These are phyloP conservation scores for Ensete ventricosum DNA, from an alignment of 176 grass and related monocot species.

Conservation along the genomic window DNA sequence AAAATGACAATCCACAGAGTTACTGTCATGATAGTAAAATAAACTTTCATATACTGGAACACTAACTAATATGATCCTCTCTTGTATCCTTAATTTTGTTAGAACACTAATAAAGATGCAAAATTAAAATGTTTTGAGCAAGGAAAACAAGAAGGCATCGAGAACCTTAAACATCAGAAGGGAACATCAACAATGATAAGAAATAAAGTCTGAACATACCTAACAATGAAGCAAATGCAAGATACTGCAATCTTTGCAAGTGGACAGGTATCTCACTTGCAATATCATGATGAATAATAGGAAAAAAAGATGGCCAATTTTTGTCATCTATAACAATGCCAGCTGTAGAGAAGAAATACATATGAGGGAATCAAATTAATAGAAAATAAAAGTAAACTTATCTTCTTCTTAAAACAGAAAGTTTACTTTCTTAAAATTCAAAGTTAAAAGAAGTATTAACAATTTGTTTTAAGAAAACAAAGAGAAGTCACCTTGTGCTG, in stretches of 20 bases:
- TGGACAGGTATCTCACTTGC: conserved; percentile 63
- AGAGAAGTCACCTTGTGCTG: conserved; percentile 17
- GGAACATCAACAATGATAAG: background rate
- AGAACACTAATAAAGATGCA: background rate
- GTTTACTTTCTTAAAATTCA: background rate
- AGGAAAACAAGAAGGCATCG: background rate
- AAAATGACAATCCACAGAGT: background rate
- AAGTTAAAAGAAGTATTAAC: background rate
- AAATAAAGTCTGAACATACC: conserved; percentile 25
- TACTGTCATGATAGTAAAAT: background rate
- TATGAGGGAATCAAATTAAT: background rate
- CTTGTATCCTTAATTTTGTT: background rate
- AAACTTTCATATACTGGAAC: background rate
- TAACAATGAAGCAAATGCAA: conserved; percentile 56
- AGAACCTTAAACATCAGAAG: background rate
- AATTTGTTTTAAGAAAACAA: background rate
- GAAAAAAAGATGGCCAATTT: conserved; percentile 71
- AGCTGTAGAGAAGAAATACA: conserved; percentile 22
- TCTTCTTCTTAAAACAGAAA: background rate
- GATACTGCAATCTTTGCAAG: conserved; percentile 42
- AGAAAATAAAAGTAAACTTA: background rate
- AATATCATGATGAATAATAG: conserved; percentile 74
- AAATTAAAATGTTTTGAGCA: background rate
- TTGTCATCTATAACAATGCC: conserved; percentile 51
- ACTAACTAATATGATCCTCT: background rate